Percentiles rank a stretch among this genome's conserved stretches.
Conservation (phyloP, 345 rosid species). For the Raphanus sativus region DNA sequence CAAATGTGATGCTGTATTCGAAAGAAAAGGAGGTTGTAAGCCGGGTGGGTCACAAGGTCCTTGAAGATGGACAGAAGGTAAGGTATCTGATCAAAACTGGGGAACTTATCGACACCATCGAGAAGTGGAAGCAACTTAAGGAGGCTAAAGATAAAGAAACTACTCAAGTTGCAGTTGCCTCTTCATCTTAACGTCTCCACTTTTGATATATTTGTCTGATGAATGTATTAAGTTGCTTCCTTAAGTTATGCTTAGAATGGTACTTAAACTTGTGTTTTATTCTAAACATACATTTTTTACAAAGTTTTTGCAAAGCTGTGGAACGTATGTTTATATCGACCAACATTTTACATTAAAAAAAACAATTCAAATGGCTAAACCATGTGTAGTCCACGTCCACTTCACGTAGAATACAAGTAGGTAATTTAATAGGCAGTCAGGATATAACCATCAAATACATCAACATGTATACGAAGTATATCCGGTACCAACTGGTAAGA, state of each 20-base stretch:
- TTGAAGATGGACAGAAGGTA: constrained; percentile 66
- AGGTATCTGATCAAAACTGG: constrained; percentile 86
- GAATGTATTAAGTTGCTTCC: constrained; percentile 8
- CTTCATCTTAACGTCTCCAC: constrained; percentile 22
- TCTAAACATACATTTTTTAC: background rate
- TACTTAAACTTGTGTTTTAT: background rate
- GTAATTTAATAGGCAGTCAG: too few species aligned
- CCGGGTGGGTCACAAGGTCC: constrained; percentile 78
- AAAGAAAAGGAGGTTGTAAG: constrained; percentile 76
- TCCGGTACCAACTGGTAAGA: too few species aligned
- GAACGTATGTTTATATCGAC: background rate
- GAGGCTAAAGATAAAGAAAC: constrained; percentile 53
- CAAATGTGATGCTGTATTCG: constrained; percentile 90
- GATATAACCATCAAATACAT: too few species aligned
- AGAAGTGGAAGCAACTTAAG: constrained; percentile 79
- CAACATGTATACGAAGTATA: too few species aligned
- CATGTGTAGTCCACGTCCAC: too few species aligned
- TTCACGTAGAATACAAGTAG: too few species aligned
- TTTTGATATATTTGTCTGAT: background rate
- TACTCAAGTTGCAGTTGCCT: constrained; percentile 51
- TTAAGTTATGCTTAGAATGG: background rate
- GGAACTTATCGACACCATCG: constrained; percentile 68
- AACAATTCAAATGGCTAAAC: background rate
- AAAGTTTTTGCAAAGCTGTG: background rate
- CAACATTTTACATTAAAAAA: background rate